Evolutionary conservation across 2,329 filamentous ascomycete species (phyloP).

Genomic region (Arachnomyces sp.): DNA sequence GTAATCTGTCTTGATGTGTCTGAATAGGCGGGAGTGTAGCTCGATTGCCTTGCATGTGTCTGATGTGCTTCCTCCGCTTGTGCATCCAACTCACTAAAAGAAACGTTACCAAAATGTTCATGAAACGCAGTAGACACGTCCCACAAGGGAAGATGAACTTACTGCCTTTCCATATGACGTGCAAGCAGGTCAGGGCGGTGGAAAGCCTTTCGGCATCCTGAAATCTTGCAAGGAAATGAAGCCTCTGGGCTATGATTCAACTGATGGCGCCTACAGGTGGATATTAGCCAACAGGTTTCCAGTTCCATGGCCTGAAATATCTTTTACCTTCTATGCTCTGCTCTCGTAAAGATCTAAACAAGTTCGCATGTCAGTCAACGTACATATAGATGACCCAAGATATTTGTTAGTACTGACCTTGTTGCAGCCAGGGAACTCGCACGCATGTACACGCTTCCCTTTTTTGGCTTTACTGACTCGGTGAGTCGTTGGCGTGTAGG

Average conservation of each 20-base stretch:
- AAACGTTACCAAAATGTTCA: constrained; percentile 8
- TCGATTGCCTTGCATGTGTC: constrained; percentile 20
- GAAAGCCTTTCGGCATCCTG: constrained; percentile 40
- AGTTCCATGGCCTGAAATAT: background rate
- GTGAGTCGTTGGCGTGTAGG: constrained; percentile 42
- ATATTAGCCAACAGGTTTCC: background rate
- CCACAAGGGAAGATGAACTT: constrained; percentile 16
- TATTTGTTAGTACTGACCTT: constrained; percentile 30
- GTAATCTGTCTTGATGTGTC: constrained; percentile 16
- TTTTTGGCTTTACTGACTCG: constrained; percentile 46
- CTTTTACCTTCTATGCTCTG: constrained; percentile 37
- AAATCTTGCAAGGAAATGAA: constrained; percentile 34
- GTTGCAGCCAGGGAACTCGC: constrained; percentile 39
- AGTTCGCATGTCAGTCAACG: constrained; percentile 8
- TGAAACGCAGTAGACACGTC: background rate
- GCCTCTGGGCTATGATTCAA: constrained; percentile 43
- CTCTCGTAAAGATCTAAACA: constrained; percentile 41
- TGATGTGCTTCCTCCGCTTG: constrained; percentile 20
- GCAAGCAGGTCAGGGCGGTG: constrained; percentile 40
- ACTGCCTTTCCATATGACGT: constrained; percentile 45
- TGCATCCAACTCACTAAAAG: constrained; percentile 27
- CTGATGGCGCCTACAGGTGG: constrained; percentile 36
- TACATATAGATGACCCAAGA: constrained; percentile 1
- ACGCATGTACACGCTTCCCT: constrained; percentile 43
- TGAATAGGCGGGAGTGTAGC: constrained; percentile 15